These are phyloP conservation scores for Vanderwaltozyma yarrowii DNA, from an alignment of 805 yeast species.

Conservation along the genomic window DNA sequence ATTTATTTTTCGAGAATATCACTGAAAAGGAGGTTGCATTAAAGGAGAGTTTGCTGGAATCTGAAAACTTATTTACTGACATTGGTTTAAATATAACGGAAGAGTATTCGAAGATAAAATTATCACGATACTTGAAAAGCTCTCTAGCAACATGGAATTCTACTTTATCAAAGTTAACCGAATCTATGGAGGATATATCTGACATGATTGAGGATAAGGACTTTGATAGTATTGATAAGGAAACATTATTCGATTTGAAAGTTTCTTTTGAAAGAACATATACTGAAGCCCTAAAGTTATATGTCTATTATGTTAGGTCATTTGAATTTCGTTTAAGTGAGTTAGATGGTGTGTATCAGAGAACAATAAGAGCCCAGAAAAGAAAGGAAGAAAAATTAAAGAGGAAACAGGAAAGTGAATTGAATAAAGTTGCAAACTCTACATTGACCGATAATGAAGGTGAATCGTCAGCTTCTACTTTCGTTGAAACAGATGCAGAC, in stretches of 20 bases:
- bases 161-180: conserved; percentile 8
- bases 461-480: too few relatives aligned
- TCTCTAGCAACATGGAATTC: conserved; percentile 7
- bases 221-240: conserved; percentile 17
- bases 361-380: too few relatives aligned
- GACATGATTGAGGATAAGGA: conserved; percentile 15
- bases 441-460: too few relatives aligned
- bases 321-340: too few relatives aligned
- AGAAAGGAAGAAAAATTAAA: too few relatives aligned
- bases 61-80: conserved; percentile 36
- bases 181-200: conserved; percentile 18
- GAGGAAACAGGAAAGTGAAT: too few relatives aligned
- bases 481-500: too few relatives aligned
- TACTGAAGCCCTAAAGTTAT: conserved; percentile 8
- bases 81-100: conserved; percentile 42
- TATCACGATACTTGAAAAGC: conserved; percentile 14
- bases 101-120: conserved; percentile 38
- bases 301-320: too few relatives aligned
- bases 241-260: conserved; percentile 26
- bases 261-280: conserved; percentile 16
- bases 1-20: conserved; percentile 31
- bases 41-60: conserved; percentile 35
- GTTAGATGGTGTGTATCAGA: too few relatives aligned
- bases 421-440: too few relatives aligned
- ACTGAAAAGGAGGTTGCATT: conserved; percentile 36